Base-by-base conservation (phyloP, 768 basidiomycete genomes). In the Mycena sanguinolenta region DNA sequence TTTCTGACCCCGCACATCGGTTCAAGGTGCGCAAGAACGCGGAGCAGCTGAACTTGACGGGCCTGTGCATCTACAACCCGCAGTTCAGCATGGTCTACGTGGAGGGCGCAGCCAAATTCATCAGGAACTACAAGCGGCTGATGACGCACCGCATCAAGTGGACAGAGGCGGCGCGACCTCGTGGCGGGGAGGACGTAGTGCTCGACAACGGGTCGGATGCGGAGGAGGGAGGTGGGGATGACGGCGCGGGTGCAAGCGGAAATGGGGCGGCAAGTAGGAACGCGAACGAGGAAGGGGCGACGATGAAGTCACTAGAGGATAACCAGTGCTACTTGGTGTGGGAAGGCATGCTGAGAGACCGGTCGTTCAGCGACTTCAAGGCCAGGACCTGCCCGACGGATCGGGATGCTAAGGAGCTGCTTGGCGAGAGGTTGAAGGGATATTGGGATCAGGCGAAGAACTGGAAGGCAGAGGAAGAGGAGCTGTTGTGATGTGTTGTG, bases 1-100 rank as follows among this genome's bases (percentile, higher is more conserved):
- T 99, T 54, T 87, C 91, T n/a, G 96, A 99, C 78, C 95, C 93
- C 1, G 87, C 94, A 14, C 98, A 99, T 75, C 92, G 94, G 69
- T 98, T 95, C 87, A 99, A 99, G 84, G 94, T 98, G 61, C 91
- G 94, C 67, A 96, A 95, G 85, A 99, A 99, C 75, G 98, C 98
- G 1, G 94, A 97, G 76, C 96, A 98, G 78, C 86, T 92, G 78
- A 91, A 89, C 69, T 85, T 99, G 17, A 92, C 95, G 0, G 98
- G 98, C 13, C 83, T 97, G 39, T 96, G 94, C 76, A 92, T 98
- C 76, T 95, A 96, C 88, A 91, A 97, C 77, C 93, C 96, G 0
- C 82, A 87, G 34, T 98, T 98, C 85, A 92, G 88, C 75, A 87
- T 99, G 84, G 90, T 99, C 55, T 94, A 97, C 74, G 95, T 98